These are phyloP conservation scores for Choiromyces venosus DNA, from an alignment of 495 filamentous ascomycete species.

Conservation along the genomic window DNA sequence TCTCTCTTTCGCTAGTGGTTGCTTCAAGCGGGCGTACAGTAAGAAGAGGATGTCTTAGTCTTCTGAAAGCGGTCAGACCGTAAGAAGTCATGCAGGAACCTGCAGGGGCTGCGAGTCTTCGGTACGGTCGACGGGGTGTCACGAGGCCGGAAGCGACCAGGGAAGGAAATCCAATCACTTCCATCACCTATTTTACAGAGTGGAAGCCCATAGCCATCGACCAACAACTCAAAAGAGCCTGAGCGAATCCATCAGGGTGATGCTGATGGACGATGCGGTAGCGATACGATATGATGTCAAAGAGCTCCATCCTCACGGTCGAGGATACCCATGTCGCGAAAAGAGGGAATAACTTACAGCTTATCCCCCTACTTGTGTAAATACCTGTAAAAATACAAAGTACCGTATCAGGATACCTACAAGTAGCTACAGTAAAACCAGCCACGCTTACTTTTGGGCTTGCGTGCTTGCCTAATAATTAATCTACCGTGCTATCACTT, in stretches of 20 bases:
- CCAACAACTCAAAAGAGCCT: slow-evolving; percentile 20
- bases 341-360: neutral
- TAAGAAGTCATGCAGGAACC: slow-evolving; percentile 39
- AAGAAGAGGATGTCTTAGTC: slow-evolving; percentile 34
- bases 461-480: neutral
- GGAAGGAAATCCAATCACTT: slow-evolving; percentile 9
- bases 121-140: slow-evolving; percentile 20
- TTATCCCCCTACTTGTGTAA: no score
- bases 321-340: slow-evolving; percentile 2
- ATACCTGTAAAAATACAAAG: no score
- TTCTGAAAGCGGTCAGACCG: slow-evolving; percentile 39
- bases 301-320: slow-evolving; percentile 25
- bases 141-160: slow-evolving; percentile 29
- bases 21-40: slow-evolving; percentile 30
- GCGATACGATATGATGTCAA: slow-evolving; percentile 30
- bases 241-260: slow-evolving; percentile 16
- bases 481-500: neutral
- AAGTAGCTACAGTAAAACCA: neutral
- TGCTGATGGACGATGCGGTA: slow-evolving; percentile 6
- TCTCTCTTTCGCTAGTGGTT: slow-evolving; percentile 34
- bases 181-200: slow-evolving; percentile 16
- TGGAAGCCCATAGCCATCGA: slow-evolving; percentile 15
- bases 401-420: neutral
- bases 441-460: neutral
- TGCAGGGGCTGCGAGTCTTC: slow-evolving; percentile 36